Base-by-base conservation (phyloP, 257 asterid species). In the Asclepias syriaca region DNA sequence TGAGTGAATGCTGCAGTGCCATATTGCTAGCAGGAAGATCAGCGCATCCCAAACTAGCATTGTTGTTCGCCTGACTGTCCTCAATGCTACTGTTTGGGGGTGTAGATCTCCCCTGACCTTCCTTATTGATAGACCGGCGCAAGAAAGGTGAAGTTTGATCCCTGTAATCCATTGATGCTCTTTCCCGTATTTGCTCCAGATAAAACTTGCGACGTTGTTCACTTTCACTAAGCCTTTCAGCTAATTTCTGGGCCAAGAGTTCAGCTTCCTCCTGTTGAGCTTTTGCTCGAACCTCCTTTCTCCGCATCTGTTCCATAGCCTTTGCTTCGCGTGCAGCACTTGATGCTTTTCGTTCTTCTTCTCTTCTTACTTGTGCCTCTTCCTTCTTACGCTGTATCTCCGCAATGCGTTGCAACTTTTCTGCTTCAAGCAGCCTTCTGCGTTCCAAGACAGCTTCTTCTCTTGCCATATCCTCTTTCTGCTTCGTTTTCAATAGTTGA, bases 381-480 rank as follows among this genome's bases (percentile, higher is more conserved):
- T 95, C 98, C 84, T 95, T 95, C 72, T 93, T 92, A 75, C 93
- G 77, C 78, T 91, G 98, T 74, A 84, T 92, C 81, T 95, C 99
- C 19, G 95, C 97, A 79, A 89, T 89, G 21, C 99, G 88, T 86
- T 95, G 99, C 86, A 91, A 79, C 82, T 95, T 95, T 84, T 95
- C 99, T 21, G 96, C 98, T 84, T 95, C 99, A 78, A 95, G 88
- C 69, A 95, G 86, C 85, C 82, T 90, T 77, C 76, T 92, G 71
- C 99, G 97, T 86, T 90, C 99, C 82, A 90, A 85, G 78, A 95
- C 99, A 72, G 99, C 99, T 84, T 88, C 99, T 90, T 95, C 98
- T 82, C 97, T 87, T 57, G 98, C 98, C 89, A 82, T 85, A 79
- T 95, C 98, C 81, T 95, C 98, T 83, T 88, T 95, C 82, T 92